These are phyloP conservation scores for Saccharomyces hybrid DNA, from an alignment of 1,139 yeast species.

Conservation along the genomic window DNA sequence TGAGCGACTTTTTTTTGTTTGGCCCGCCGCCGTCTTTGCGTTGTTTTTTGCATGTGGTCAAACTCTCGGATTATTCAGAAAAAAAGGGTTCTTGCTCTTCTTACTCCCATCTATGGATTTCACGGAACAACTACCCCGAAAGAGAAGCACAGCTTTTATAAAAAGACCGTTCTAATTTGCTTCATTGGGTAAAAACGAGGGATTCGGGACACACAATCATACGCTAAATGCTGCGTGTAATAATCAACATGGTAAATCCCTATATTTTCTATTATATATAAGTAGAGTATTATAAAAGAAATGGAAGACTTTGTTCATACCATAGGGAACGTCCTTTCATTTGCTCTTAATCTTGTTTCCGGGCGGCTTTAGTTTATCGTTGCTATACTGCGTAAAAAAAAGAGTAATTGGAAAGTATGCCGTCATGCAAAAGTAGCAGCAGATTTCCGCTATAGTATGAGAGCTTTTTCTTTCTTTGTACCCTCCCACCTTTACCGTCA, in stretches of 20 bases:
- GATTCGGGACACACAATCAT: background rate
- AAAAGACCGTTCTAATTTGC: conserved; percentile 30
- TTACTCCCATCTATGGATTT: background rate
- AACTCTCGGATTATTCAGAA: background rate
- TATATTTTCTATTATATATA: background rate
- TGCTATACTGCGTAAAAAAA: background rate
- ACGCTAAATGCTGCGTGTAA: background rate
- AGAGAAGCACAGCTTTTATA: background rate
- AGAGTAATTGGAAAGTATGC: background rate
- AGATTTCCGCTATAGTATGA: background rate
- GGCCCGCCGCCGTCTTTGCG: background rate
- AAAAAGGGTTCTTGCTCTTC: background rate
- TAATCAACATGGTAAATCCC: background rate
- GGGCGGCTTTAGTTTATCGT: background rate
- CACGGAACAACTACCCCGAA: background rate
- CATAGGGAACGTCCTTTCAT: background rate
- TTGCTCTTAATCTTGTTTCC: background rate
- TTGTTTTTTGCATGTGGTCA: background rate
- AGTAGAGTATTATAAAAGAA: background rate
- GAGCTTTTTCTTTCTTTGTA: background rate
- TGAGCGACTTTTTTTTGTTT: background rate
- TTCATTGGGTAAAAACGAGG: conserved; percentile 3
- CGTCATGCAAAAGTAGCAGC: background rate
- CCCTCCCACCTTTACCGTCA: background rate
- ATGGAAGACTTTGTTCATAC: background rate